A percentile compares a stretch with the other conserved stretches of the same genome.
These are phyloP conservation scores for Colletotrichum cordylinicola DNA, from an alignment of 2,329 filamentous ascomycete genomes.

Conservation along the genomic window DNA sequence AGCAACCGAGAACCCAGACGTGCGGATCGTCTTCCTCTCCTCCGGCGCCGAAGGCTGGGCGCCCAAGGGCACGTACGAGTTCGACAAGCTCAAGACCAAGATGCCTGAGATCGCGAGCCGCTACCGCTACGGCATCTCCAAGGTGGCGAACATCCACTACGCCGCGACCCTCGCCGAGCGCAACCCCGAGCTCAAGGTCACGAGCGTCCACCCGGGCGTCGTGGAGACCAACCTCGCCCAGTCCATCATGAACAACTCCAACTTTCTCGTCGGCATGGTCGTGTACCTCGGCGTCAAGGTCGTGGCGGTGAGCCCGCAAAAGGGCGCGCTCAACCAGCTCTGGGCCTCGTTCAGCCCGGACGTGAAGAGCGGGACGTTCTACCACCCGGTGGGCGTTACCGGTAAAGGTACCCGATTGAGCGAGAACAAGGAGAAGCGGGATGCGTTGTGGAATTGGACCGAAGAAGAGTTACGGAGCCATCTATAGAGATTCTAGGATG, in stretches of 20 bases:
- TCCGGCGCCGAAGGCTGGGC: constrained; percentile 29
- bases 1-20: constrained; percentile 22
- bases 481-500: not conserved
- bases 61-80: constrained; percentile 31
- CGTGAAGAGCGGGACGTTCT: constrained; percentile 33
- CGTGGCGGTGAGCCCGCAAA: constrained; percentile 27
- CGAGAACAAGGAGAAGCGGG: constrained; percentile 29
- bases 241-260: constrained; percentile 74
- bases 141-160: constrained; percentile 37
- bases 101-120: constrained; percentile 25
- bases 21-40: constrained; percentile 35
- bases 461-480: constrained; percentile 33
- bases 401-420: constrained; percentile 25
- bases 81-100: constrained; percentile 32
- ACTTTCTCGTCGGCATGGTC: constrained; percentile 99
- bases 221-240: constrained; percentile 31
- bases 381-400: constrained; percentile 35
- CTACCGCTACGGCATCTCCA: constrained; percentile 37
- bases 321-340: constrained; percentile 28
- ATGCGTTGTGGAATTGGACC: constrained; percentile 41
- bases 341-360: constrained; percentile 35
- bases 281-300: constrained; percentile 85
- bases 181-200: constrained; percentile 30
- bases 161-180: constrained; percentile 33
- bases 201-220: constrained; percentile 34